Evolutionary conservation across 2,329 filamentous ascomycete species (phyloP).

Genomic region (Emergomyces africanus): DNA sequence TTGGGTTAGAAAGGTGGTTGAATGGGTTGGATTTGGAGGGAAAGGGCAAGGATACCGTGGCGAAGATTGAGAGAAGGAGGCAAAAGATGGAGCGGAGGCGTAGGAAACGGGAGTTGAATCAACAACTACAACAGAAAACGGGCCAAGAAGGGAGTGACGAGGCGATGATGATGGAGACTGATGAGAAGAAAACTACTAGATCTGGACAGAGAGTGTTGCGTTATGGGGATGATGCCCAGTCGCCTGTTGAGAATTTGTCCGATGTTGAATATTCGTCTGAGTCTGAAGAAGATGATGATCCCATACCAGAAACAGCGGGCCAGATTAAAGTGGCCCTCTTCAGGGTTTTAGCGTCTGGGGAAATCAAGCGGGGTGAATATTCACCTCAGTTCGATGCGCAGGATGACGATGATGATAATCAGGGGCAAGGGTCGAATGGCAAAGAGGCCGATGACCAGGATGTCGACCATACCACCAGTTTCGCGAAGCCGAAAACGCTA

Average conservation of each 20-base stretch:
- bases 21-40: slow-evolving; percentile 93
- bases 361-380: slow-evolving; percentile 97
- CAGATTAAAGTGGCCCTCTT: slow-evolving; percentile 99
- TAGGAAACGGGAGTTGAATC: slow-evolving; percentile 59
- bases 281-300: slow-evolving; percentile 72
- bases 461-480: slow-evolving; percentile 93
- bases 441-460: slow-evolving; percentile 56
- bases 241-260: slow-evolving; percentile 59
- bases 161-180: slow-evolving; percentile 26
- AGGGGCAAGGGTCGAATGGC: slow-evolving; percentile 33
- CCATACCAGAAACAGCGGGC: slow-evolving; percentile 77
- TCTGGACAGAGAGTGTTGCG: slow-evolving; percentile 50
- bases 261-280: slow-evolving; percentile 55
- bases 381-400: slow-evolving; percentile 95
- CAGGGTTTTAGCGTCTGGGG: slow-evolving; percentile 83
- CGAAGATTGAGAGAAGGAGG: slow-evolving; percentile 55
- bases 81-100: slow-evolving; percentile 70
- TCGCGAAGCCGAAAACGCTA: slow-evolving; percentile 88
- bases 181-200: slow-evolving; percentile 17
- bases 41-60: slow-evolving; percentile 78
- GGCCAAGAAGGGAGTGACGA: slow-evolving; percentile 23
- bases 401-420: slow-evolving; percentile 69
- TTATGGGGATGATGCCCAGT: slow-evolving; percentile 65
- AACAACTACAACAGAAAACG: slow-evolving; percentile 29
- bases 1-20: slow-evolving; percentile 89